phyloP scores from a whole-genome alignment of 2,329 filamentous ascomycete species.

The Xylaria sp. region DNA sequence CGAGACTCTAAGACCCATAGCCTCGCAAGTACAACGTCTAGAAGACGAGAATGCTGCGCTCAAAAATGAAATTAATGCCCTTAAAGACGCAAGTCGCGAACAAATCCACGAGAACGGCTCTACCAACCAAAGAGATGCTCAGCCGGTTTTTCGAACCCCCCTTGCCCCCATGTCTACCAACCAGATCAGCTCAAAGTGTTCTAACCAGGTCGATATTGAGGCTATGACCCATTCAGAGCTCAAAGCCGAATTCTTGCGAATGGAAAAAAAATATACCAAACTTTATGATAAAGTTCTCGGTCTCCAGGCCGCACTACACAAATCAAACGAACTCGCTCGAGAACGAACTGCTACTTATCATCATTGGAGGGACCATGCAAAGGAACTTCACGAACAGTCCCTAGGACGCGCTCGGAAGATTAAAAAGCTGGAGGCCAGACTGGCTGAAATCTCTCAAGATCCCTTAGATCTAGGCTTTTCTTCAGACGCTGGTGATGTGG shows the following conservation, averaged over 20 bases:
- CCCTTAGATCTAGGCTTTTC: slow-evolving; percentile 39
- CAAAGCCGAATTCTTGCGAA: slow-evolving; percentile 50
- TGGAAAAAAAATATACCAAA: slow-evolving; percentile 54
- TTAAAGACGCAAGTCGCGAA: slow-evolving; percentile 40
- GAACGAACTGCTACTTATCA: slow-evolving; percentile 55
- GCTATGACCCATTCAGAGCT: slow-evolving; percentile 38
- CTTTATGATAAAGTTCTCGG: slow-evolving; percentile 47
- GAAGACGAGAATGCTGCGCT: slow-evolving; percentile 57
- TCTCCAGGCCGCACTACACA: slow-evolving; percentile 40
- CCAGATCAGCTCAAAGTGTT: slow-evolving; percentile 34
- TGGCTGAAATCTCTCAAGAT: slow-evolving; percentile 36
- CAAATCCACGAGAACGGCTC: slow-evolving; percentile 18
- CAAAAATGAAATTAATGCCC: slow-evolving; percentile 50
- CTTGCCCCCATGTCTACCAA: slow-evolving; percentile 44
- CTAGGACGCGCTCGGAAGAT: slow-evolving; percentile 51
- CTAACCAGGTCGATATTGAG: slow-evolving; percentile 34
- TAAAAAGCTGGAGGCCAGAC: slow-evolving; percentile 54
- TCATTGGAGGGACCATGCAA: slow-evolving; percentile 58
- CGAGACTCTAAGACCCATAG: slow-evolving; percentile 47
- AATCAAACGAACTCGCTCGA: slow-evolving; percentile 53
- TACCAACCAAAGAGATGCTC: slow-evolving; percentile 15
- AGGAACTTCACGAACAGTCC: slow-evolving; percentile 51
- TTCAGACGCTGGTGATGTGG: slow-evolving; percentile 35
- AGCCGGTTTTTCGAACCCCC: slow-evolving; percentile 39
- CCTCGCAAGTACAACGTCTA: slow-evolving; percentile 50